Percentiles rank a stretch among this genome's conserved stretches.
Conservation (phyloP, 2,329 filamentous ascomycete species). For the Fusarium temperatum region DNA sequence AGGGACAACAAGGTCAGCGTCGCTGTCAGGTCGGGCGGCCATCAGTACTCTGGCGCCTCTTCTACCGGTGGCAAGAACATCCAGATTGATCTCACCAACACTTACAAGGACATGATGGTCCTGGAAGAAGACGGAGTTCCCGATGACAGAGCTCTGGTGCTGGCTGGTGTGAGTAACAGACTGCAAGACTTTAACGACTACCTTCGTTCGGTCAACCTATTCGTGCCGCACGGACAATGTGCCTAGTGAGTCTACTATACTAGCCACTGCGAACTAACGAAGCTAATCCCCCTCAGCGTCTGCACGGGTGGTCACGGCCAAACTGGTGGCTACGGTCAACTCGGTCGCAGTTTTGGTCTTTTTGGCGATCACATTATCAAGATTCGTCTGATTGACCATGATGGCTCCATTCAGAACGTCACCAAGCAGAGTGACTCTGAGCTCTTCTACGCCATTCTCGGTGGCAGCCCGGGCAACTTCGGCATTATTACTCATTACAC, state of each 20-base stretch:
- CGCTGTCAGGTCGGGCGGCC: constrained; percentile 57
- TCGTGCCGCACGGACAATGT: constrained; percentile 58
- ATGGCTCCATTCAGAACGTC: constrained; percentile 56
- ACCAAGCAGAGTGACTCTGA: constrained; percentile 60
- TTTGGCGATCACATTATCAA: constrained; percentile 62
- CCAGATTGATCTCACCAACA: constrained; percentile 55
- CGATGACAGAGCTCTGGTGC: constrained; percentile 48
- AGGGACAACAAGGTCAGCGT: constrained; percentile 52
- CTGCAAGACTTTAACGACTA: constrained; percentile 55
- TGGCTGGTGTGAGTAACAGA: constrained; percentile 52
- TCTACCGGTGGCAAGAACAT: constrained; percentile 56
- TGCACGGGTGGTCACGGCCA: constrained; percentile 58
- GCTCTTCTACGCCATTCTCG: constrained; percentile 67
- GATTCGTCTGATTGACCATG: constrained; percentile 57
- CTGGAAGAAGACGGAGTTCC: constrained; percentile 28
- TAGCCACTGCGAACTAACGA: too few relatives aligned
- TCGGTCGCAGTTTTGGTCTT: constrained; percentile 60
- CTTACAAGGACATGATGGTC: constrained; percentile 45
- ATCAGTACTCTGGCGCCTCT: constrained; percentile 60
- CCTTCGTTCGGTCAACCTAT: constrained; percentile 51
- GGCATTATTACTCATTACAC: constrained; percentile 65
- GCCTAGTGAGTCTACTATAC: constrained; percentile 34
- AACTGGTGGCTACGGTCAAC: constrained; percentile 58
- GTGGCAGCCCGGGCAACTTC: constrained; percentile 67
- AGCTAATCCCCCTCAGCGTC: constrained; percentile 37